Base-by-base conservation (phyloP, 225 moss, liverwort and hornwort species). In the Rhytidiadelphus loreus region DNA sequence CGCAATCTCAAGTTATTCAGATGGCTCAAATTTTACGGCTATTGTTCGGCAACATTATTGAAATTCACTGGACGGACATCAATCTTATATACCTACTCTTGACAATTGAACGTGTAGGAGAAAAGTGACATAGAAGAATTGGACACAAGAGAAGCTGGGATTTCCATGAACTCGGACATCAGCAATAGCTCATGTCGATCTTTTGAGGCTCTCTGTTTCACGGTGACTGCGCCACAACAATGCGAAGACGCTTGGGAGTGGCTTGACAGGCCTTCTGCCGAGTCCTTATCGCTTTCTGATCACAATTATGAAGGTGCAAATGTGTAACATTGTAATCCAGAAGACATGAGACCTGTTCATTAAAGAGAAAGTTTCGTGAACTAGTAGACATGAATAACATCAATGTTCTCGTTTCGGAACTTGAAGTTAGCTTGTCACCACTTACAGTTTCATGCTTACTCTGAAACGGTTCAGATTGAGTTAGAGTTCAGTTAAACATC, bases 201-300 rank as follows among this genome's bases (percentile, higher is more conserved):
- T 60, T 90, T 91, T 48, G 91, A 93, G 81, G 57, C 91, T 75
- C 77, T 87, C 32, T 91, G 87, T 88, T 90, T 93, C 87, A 88
- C 91, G 8, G 81, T 88, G 80, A 69, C 88, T 46, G 83, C 83
- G 52, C 93, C 91, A 83, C 82, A 89, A 41, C 79, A 80, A 71
- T 91, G 87, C 83, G 83, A 86, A 58, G 88, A 89, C 44, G 61
- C 90, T 80, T 91, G 91, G 90, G 91, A 88, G 81, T 91, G 93
- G 91, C 81, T 93, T 52, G 93, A 90, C 70, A 90, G 88, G 86
- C 75, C 87, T 46, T 52, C 85, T 86, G 81, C 82, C 41, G 85
- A 88, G 76, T 30, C 82, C 59, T 63, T 53, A n/a, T 73, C 60
- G 17, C 84, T 37, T 39, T 85, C 88, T 48, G 91, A 91, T 43